phyloP scores from a whole-genome alignment of 768 basidiomycete species.

The Naganishia vaughanmartiniae region DNA sequence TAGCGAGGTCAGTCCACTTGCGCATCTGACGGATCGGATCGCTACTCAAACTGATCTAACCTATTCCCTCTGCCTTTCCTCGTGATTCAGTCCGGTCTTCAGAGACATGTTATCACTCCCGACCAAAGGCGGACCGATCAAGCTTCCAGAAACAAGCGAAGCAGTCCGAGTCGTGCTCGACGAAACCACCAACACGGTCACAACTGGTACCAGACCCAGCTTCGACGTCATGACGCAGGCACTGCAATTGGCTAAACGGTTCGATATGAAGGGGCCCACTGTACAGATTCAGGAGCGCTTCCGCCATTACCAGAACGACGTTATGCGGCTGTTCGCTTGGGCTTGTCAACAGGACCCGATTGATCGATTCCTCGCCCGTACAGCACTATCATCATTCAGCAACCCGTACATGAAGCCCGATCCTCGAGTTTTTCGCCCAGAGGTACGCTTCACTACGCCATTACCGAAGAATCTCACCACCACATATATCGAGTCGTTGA shows the following conservation, averaged over 20 bases:
- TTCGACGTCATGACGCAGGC: background rate
- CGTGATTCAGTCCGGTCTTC: background rate
- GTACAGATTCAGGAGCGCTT: background rate
- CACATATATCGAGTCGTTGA: too few relatives aligned
- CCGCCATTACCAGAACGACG: background rate
- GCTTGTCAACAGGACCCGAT: too few relatives aligned
- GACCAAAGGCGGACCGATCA: background rate
- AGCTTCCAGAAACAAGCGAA: background rate
- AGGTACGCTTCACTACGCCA: too few relatives aligned
- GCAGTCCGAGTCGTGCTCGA: background rate
- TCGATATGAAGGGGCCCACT: background rate
- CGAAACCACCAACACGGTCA: background rate
- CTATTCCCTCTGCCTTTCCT: background rate
- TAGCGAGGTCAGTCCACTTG: background rate
- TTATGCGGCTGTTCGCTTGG: background rate
- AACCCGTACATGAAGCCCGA: too few relatives aligned
- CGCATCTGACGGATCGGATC: background rate
- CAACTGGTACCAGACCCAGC: background rate
- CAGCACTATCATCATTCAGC: too few relatives aligned
- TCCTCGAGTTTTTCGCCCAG: too few relatives aligned
- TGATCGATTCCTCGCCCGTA: too few relatives aligned
- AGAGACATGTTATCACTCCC: background rate
- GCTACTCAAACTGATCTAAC: background rate
- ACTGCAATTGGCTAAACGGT: background rate
- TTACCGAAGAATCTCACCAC: too few relatives aligned